Conservation (phyloP, 1,139 yeast genomes). For the Pichia sp. region DNA sequence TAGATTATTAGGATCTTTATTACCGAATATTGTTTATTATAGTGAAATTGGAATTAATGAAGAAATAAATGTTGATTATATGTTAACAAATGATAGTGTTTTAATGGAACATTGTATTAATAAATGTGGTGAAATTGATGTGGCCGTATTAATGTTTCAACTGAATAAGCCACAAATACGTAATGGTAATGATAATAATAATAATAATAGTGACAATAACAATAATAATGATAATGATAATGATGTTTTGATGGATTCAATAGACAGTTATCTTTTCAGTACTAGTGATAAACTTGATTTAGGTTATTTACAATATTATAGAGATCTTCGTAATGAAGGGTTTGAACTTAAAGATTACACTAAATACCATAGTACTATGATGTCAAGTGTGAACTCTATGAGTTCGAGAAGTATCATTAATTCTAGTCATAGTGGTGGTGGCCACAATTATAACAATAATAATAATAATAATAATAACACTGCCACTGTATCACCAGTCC, state of each 20-base stretch:
- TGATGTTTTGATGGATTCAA: neutral
- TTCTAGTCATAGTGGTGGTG: neutral
- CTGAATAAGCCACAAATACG: slow-evolving; percentile 70
- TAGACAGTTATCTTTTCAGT: slow-evolving; percentile 7
- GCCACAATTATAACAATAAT: neutral
- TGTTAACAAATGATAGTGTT: slow-evolving; percentile 2
- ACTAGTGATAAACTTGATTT: slow-evolving; percentile 15
- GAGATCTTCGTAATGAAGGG: slow-evolving; percentile 22
- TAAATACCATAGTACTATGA: slow-evolving; percentile 7
- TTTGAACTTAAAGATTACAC: slow-evolving; percentile 26
- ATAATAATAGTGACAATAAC: neutral
- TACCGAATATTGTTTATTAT: slow-evolving; percentile 27
- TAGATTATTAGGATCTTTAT: slow-evolving; percentile 56
- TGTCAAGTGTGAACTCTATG: neutral
- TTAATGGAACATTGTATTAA: slow-evolving; percentile 29
- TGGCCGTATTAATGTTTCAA: slow-evolving; percentile 73
- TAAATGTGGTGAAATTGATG: slow-evolving; percentile 35
- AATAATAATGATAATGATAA: neutral
- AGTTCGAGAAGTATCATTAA: neutral
- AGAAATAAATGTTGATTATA: slow-evolving; percentile 14
- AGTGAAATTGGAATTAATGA: slow-evolving; percentile 14
- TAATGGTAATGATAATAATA: neutral
- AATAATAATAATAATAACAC: neutral
- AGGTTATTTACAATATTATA: slow-evolving; percentile 22
- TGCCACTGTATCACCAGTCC: neutral